Evolutionary conservation across 2,329 filamentous ascomycete species (phyloP).

Genomic region (Penicillium sp.): DNA sequence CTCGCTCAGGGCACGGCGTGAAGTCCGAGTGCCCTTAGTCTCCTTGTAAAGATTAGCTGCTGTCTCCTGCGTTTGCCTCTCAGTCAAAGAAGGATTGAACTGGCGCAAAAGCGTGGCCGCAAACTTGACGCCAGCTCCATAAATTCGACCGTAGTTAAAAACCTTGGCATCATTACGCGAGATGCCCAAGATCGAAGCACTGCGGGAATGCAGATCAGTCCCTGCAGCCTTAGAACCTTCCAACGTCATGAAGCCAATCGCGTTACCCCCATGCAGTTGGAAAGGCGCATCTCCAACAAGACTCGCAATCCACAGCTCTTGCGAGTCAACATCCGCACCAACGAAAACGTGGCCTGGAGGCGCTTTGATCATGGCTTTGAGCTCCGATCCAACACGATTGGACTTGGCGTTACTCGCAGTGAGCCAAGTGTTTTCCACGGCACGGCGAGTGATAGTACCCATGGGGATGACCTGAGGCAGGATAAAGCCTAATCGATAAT

Average conservation of each 20-base stretch:
- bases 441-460: constrained; percentile 92
- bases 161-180: constrained; percentile 94
- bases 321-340: constrained; percentile 94
- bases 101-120: constrained; percentile 86
- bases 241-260: constrained; percentile 97
- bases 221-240: constrained; percentile 94
- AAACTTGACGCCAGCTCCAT: constrained; percentile 95
- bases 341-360: constrained; percentile 91
- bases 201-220: constrained; percentile 92
- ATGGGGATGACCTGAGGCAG: constrained; percentile 95
- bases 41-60: constrained; percentile 81
- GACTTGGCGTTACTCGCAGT: constrained; percentile 96
- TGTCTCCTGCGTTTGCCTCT: constrained; percentile 73
- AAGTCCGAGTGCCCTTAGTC: constrained; percentile 89
- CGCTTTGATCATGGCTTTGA: constrained; percentile 95
- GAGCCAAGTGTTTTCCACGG: constrained; percentile 97
- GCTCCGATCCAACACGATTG: constrained; percentile 92
- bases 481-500: constrained; percentile 72
- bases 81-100: constrained; percentile 84
- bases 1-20: constrained; percentile 70
- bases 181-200: constrained; percentile 88
- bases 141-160: constrained; percentile 98
- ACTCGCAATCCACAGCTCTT: constrained; percentile 98
- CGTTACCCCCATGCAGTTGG: constrained; percentile 91
- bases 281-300: constrained; percentile 94